These are phyloP conservation scores for Pyrenochaeta sp. DNA, from an alignment of 2,329 filamentous ascomycete genomes.

Conservation along the genomic window DNA sequence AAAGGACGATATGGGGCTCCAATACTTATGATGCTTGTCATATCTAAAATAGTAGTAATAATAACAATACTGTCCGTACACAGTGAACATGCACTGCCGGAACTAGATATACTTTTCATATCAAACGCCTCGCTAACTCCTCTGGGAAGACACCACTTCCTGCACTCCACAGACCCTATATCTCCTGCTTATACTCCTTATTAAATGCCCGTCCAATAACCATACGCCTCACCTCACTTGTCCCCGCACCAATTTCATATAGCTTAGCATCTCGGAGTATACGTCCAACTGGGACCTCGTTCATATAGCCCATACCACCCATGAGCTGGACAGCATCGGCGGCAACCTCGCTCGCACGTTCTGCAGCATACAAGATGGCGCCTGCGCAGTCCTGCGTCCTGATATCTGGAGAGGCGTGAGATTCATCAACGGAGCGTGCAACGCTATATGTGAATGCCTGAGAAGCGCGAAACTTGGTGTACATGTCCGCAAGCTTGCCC, in stretches of 20 bases:
- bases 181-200: constrained; percentile 70
- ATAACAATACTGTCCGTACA: too few species aligned
- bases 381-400: constrained; percentile 93
- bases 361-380: constrained; percentile 90
- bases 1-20: too few species aligned
- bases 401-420: constrained; percentile 63
- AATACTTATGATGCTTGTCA: too few species aligned
- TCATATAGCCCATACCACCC: constrained; percentile 94
- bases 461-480: constrained; percentile 87
- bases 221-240: constrained; percentile 91
- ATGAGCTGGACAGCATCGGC: constrained; percentile 91
- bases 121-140: too few species aligned
- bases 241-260: constrained; percentile 97
- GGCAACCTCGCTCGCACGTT: constrained; percentile 85
- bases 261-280: constrained; percentile 80
- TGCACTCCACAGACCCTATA: constrained; percentile 17
- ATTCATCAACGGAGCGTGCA: constrained; percentile 75
- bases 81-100: too few species aligned
- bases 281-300: constrained; percentile 90
- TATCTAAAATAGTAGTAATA: too few species aligned
- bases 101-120: too few species aligned
- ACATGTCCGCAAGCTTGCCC: constrained; percentile 95
- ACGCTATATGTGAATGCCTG: constrained; percentile 89
- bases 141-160: too few species aligned
- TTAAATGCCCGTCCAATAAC: constrained; percentile 94